Evolutionary conservation across 2,329 filamentous ascomycete species (phyloP), one percentile per base, ranked within the genome.

Genomic region (Colletotrichum paranaense): DNA sequence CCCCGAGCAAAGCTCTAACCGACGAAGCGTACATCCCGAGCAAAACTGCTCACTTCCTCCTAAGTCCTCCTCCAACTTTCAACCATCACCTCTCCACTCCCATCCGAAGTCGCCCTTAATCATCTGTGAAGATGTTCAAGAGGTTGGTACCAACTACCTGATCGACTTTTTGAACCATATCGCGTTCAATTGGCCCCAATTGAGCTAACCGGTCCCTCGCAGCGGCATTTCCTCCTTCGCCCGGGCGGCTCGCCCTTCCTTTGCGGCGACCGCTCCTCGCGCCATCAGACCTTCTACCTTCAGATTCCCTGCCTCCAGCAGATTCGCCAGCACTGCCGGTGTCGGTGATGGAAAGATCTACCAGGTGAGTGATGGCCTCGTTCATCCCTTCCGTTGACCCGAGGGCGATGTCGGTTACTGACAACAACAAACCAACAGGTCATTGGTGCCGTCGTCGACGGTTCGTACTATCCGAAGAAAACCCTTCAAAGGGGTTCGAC

Each of bases 391-490:
- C 53, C 59, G 42, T 55, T 67, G 42, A 49, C 58, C 55, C 65
- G 66, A 75, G 53, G 55, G 63, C 35, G 28, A 62, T 35, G 38
- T 57, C 53, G 67, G 76, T 67, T 56, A 75, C 81, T 85, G 80
- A 85, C 80, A 75, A 77, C 84, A 92, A 92, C 83, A 92, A 90
- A 86, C 88, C 92, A 83, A 84, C 88, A 95, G 89, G 95, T 98
- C 86, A 98, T 98, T 88, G 95, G 97, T 94, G 96, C 97, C 89
- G 95, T 98, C 85, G 97, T 98, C 82, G 97, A 98, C 89, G 95
- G 95, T 97, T 90, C 89, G 94, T 90, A 80, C 75, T 74, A 68
- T 74, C 66, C 49, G 73, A 68, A 69, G 68, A 64, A 70, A 35
- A 32, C 53, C 52, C 52, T 67, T 63, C 49, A 62, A 49, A n/a